phyloP scores from a whole-genome alignment of 495 filamentous ascomycete genomes.

The Penicillium canariense region DNA sequence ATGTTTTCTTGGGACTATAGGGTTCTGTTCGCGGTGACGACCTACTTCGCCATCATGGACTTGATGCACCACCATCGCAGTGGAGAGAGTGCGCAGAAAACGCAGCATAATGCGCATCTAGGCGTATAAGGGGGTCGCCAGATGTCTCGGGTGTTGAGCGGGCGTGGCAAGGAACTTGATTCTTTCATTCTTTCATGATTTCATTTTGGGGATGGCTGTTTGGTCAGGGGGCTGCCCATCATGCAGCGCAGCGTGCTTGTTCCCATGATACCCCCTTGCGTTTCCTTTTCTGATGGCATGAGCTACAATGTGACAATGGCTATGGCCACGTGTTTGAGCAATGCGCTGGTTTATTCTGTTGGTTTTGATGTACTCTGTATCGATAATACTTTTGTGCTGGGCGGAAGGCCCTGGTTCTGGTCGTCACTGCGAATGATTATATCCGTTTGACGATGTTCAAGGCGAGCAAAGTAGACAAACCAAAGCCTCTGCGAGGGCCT shows the following conservation, averaged over 20 bases:
- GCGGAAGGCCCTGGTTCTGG: no score
- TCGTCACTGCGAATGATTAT: no score
- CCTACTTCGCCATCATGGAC: constrained; percentile 24
- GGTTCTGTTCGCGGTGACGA: constrained; percentile 50
- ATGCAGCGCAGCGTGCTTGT: not conserved
- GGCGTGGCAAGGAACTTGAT: not conserved
- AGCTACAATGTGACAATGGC: not conserved
- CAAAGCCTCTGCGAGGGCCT: no score
- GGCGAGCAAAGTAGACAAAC: no score
- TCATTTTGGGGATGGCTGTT: not conserved
- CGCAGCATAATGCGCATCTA: constrained; percentile 23
- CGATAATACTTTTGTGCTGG: no score
- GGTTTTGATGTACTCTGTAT: no score
- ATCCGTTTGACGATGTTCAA: no score
- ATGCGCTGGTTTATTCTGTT: no score
- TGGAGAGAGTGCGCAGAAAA: constrained; percentile 21
- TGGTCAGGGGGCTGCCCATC: not conserved
- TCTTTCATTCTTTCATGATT: no score
- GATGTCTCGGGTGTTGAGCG: not conserved
- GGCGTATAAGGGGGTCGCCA: constrained; percentile 13
- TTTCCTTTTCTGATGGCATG: not conserved
- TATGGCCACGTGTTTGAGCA: no score
- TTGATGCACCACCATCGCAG: constrained; percentile 17
- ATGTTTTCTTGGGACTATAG: constrained; percentile 26
- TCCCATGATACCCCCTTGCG: not conserved